Base-by-base conservation (phyloP, 192 early-diverging fungal genomes). In the Endogone sp. region DNA sequence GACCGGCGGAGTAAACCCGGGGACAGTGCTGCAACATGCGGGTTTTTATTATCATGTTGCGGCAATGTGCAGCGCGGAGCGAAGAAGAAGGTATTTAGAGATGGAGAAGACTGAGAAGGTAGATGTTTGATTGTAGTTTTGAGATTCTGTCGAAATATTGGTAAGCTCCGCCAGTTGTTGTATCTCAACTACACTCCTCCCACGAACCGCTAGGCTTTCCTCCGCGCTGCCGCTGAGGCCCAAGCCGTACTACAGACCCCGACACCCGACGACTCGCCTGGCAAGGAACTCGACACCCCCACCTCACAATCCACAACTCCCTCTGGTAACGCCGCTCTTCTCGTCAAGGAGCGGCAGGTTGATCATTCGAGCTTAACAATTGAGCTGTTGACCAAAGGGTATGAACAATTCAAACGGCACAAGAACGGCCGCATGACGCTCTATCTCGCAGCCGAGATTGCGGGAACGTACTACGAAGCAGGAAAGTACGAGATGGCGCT, bases 361-460 rank as follows among this genome's bases (percentile, higher is more conserved):
- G 91, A 92, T 74, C 91, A 94, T 68, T 79, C 87, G 9, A 68
- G 79, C 11, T 29, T 87, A 13, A 89, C 92, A 4, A 93, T 96
- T 64, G 93, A 94, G 64, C 72, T 96, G 3, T 69, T 95, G n/a
- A 95, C 93, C 4, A 94, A 94, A 68, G 87, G 92, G n/a, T 96
- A 96, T 66, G 94, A 96, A 58, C 88, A 90, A 55, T 96, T 95
- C 71, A 94, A 94, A 70, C 77, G 81, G 57, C 74, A 88, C 28
- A 88, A 87, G 49, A 77, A 79, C 56, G 85, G 88, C 20, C 85
- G 94, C 10, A 92, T 92, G 88, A 95, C 93, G 0, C 72, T 94
- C 2, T 95, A 86, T 66, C 73, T 96, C 3, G 94, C 93, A 0
- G 85, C 90, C 11, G 93, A 96, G 74, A 96, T 96, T 69, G 94